Conservation (phyloP, 805 yeast species). For the Diddensiella santjacobensis region DNA sequence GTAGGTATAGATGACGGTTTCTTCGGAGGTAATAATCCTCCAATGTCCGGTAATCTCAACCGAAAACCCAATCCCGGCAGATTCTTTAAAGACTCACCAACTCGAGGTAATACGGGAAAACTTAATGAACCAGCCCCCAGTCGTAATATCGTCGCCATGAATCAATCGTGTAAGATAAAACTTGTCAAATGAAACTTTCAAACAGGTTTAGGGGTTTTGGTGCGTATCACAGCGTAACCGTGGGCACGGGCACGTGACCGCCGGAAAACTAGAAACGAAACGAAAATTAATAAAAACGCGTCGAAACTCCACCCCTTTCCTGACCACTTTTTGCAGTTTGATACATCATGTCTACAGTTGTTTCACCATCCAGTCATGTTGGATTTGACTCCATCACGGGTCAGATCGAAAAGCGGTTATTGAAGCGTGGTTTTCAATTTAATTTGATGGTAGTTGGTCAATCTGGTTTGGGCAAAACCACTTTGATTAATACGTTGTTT, state of each 20-base stretch:
- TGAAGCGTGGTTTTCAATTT: constrained; percentile 91
- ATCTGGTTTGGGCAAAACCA: constrained; percentile 92
- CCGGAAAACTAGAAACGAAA: no score
- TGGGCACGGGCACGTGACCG: no score
- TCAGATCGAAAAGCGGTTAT: constrained; percentile 87
- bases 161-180: no score
- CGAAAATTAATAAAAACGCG: not conserved
- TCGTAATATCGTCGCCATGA: constrained; percentile 1
- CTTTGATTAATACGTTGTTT: constrained; percentile 85
- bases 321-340: no score
- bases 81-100: constrained; percentile 9
- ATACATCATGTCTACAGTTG: constrained; percentile 4
- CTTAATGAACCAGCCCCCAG: constrained; percentile 10
- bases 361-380: constrained; percentile 54
- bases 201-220: no score
- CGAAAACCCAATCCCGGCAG: constrained; percentile 12
- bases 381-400: constrained; percentile 96
- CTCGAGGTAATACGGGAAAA: constrained; percentile 14
- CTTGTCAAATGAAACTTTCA: no score
- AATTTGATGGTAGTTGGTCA: constrained; percentile 89
- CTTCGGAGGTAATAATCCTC: not conserved
- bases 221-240: no score
- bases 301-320: no score
- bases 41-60: constrained; percentile 10
- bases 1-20: not conserved